Conservation (phyloP, 164 flowering plant species). For the Magnolia officinalis region DNA sequence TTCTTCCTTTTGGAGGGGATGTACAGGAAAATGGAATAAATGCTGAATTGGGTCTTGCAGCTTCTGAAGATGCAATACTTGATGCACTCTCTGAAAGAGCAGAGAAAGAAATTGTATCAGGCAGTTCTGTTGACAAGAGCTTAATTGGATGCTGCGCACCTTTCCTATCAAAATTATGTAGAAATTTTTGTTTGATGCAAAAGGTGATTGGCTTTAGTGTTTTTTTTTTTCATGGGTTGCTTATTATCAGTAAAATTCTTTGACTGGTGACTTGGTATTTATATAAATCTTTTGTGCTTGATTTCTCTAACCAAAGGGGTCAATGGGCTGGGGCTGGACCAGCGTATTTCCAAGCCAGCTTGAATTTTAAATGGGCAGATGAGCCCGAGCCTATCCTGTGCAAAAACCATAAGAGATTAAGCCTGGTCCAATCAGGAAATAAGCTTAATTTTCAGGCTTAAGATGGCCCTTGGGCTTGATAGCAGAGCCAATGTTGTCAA, state of each 20-base stretch:
- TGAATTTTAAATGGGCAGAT: not conserved
- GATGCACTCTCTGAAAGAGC: slow-evolving; percentile 78
- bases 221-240: not conserved
- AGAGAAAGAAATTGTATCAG: slow-evolving; percentile 83
- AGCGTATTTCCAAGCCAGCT: not conserved
- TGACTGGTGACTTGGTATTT: not conserved
- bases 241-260: not conserved
- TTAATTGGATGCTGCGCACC: slow-evolving; percentile 78
- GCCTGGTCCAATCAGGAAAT: not conserved
- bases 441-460: not conserved
- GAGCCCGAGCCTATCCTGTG: not conserved
- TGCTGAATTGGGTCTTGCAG: slow-evolving; percentile 85
- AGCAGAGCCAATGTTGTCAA: not conserved
- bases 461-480: not conserved
- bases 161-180: slow-evolving; percentile 79
- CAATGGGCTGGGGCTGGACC: not conserved
- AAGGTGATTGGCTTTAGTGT: slow-evolving; percentile 45
- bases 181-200: slow-evolving; percentile 78
- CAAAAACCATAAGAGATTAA: not conserved
- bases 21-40: slow-evolving; percentile 72
- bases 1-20: slow-evolving; percentile 4
- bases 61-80: slow-evolving; percentile 83
- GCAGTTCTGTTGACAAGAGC: slow-evolving; percentile 46
- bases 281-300: too few species aligned
- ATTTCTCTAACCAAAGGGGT: not conserved